Base-by-base conservation (phyloP, 805 yeast species). In the Kodamaea kaohsiungensis region DNA sequence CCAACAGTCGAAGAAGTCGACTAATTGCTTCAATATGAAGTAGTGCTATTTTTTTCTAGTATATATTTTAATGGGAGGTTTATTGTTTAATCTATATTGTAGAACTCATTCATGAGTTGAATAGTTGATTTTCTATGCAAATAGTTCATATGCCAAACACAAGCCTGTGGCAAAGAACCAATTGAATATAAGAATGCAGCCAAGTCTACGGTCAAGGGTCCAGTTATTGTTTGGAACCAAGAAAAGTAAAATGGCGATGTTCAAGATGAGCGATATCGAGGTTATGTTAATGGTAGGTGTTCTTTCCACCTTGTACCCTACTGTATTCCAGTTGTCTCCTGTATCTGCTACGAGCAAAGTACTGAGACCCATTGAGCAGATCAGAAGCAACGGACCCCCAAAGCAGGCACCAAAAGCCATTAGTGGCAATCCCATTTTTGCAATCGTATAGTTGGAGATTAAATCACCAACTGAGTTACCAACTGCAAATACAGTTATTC, bases 401-500 rank as follows among this genome's bases (percentile, higher is more conserved):
- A 92, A 88, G 64, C 98, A 92, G 0, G 98, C 97, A 27, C 95
- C 89, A n/a, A 95, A 75, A 0, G 98, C 98, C 88, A 93, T 88
- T 46, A 88, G 78, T 0, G 96, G 89, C 71, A 83, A 85, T 0
- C 96, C 97, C 78, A 89, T 81, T 54, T 75, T 75, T 0, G 96
- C 91, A 22, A 93, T 82, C 0, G 96, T 87, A 37, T 87, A 67
- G 61, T 93, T 91, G 0, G 97, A 87, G 0, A 92, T 85, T 47
- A 92, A 73, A 65, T 93, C 99, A 5, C 98, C 98, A 6, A 89
- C 73, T 1, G 97, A 92, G 67, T 93, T 95, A 3, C 99, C 98
- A 55, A 93, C 72, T 0, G 98, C 97, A 68, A 93, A 88, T 0
- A 93, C 78, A 0, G 98, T 93, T 9, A 91, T 72, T 0, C 99